These are phyloP conservation scores for Penicillium sp. DNA, from an alignment of 2,329 filamentous ascomycete genomes.

Conservation along the genomic window DNA sequence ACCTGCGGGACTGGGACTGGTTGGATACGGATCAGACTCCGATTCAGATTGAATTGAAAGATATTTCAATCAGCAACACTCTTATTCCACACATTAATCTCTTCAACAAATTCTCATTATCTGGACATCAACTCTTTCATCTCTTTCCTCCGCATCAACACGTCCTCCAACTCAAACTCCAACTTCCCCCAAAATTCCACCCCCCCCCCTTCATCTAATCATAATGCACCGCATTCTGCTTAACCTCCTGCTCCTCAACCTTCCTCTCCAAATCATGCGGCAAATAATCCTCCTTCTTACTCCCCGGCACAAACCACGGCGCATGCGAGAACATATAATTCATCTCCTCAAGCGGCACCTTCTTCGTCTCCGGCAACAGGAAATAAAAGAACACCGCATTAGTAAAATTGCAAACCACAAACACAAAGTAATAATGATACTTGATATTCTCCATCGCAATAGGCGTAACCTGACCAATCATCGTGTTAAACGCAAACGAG, in stretches of 20 bases:
- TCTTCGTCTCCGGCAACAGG: constrained; percentile 69
- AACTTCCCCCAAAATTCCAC: neutral
- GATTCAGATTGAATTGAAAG: constrained; percentile 44
- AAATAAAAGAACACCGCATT: constrained; percentile 72
- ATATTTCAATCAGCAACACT: neutral
- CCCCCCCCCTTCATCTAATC: constrained; percentile 17
- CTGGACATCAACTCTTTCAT: neutral
- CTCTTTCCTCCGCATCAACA: neutral
- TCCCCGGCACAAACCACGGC: constrained; percentile 66
- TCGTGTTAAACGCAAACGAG: constrained; percentile 76
- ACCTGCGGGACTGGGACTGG: constrained; percentile 42
- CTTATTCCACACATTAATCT: constrained; percentile 13
- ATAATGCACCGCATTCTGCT: constrained; percentile 42
- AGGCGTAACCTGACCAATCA: constrained; percentile 73
- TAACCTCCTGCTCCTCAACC: constrained; percentile 63
- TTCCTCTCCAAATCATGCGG: constrained; percentile 65
- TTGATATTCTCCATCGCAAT: constrained; percentile 63
- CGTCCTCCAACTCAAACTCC: neutral
- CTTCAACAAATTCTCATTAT: too few species aligned
- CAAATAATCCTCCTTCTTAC: constrained; percentile 60
- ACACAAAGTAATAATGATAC: constrained; percentile 66
- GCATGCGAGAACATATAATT: constrained; percentile 70
- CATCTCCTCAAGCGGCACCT: constrained; percentile 70
- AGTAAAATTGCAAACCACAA: constrained; percentile 71
- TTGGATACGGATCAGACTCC: constrained; percentile 50